Evolutionary conservation across 768 basidiomycete species (phyloP), one percentile per base, ranked within the genome.

Genomic region (Lanmaoa pseudosensibilis): DNA sequence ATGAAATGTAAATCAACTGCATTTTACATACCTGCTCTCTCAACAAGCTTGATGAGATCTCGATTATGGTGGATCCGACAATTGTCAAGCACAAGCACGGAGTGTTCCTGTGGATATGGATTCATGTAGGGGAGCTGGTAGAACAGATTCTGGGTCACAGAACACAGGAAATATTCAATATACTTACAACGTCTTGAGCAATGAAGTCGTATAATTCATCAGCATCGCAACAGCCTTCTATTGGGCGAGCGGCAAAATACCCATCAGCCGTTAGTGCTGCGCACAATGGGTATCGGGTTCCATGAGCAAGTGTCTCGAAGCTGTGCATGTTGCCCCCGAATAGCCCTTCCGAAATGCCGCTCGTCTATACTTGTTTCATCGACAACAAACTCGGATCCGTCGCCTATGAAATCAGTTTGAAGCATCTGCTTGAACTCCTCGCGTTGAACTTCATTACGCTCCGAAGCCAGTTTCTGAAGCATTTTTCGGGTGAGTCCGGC

Each of bases 31-130:
- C 34, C 34, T 36, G 34, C 15, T 36, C 5, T 40, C 38, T 50
- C n/a, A 5, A 50, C 27, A 19, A 43, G 41, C 18, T 45, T 16
- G 16, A 23, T 40, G 16, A 75, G 56, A 1, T 56, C 55, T 34
- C 57, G 52, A 52, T 53, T 66, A 36, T 74, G 61, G 46, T 74
- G 69, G 18, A 70, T 73, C 3, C 37, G 30, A 41, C 69, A 60
- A 46, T 73, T 73, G 56, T 73, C 69, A 18, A 74, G 52, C 2
- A 73, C 46, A 13, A 74, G 55, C 3, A 74, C 59, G 51, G 68
- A 69, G 12, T 45, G 47, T 13, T 60, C 50, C 8, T 50, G 55
- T 13, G 71, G 73, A 43, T 62, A 74, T 3, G 57, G 63, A n/a
- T 68, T 66, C 67, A 69, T 72, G 39, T 59, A n/a, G 0, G 66